Conservation (phyloP, 768 basidiomycete species). For the Amanita rimosa region DNA sequence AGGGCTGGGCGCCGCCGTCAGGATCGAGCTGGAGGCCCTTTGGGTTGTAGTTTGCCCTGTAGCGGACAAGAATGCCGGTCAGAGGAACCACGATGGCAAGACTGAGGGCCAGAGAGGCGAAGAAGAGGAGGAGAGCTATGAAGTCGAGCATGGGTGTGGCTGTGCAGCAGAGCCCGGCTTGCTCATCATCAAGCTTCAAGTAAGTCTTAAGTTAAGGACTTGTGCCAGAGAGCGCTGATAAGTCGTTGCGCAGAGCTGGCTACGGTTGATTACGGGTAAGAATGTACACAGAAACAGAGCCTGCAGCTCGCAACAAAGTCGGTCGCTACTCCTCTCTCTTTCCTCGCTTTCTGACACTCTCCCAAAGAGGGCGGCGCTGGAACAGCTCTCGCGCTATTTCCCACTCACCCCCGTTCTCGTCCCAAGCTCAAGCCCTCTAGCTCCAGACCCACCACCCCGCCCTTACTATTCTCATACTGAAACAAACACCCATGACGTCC, state of each 20-base stretch:
- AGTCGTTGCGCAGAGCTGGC: neutral
- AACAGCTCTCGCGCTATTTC: constrained; percentile 53
- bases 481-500: constrained; percentile 29
- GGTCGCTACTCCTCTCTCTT: constrained; percentile 15
- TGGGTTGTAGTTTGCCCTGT: constrained; percentile 80
- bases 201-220: too few relatives aligned
- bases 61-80: constrained; percentile 60
- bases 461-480: constrained; percentile 28
- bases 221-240: too few relatives aligned
- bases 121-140: constrained; percentile 25
- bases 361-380: constrained; percentile 31
- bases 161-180: neutral
- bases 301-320: constrained; percentile 39
- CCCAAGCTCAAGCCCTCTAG: constrained; percentile 62
- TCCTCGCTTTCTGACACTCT: constrained; percentile 6
- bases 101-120: constrained; percentile 37
- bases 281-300: constrained; percentile 39
- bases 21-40: constrained; percentile 72
- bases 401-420: constrained; percentile 47
- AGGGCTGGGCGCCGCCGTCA: constrained; percentile 65
- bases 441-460: constrained; percentile 25
- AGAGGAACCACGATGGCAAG: constrained; percentile 51
- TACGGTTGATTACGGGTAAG: neutral
- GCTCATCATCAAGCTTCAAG: too few relatives aligned
- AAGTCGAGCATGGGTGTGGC: constrained; percentile 19